Evolutionary conservation across 2,329 filamentous ascomycete species (phyloP), one percentile per base, ranked within the genome.

Genomic region (Diplodia seriata): DNA sequence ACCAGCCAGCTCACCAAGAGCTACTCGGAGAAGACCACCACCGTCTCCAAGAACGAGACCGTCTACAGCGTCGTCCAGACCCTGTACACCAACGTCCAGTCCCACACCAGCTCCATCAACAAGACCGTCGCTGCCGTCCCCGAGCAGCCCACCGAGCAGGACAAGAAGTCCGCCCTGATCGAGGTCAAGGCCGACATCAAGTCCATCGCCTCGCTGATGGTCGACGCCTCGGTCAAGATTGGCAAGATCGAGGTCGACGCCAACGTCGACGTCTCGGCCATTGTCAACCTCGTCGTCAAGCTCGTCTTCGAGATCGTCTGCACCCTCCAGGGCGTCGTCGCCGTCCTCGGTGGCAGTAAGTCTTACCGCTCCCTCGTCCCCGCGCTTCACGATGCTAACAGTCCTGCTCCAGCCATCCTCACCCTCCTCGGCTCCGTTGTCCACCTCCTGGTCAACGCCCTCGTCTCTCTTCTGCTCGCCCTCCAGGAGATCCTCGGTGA

Each of bases 241-340:
- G 61, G 56, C 67, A 57, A 57, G 53, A 51, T 57, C 12, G 47
- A 57, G 59, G 51, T 68, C 43, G n/a, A 53, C 66, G 67, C 56
- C 67, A 36, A 65, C 61, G 59, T 65, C 26, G 61, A 68, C 14
- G 51, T 68, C 51, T 53, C 50, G 51, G 67, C 43, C 51, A 54
- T 69, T 20, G 51, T 69, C 54, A 12, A 40, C 65, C 51, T 68
- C 53, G 54, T 84, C 79, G 26, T 85, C 85, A 20, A 82, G 82
- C 2, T 83, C 82, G 5, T 78, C 77, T 0, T 78, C 71, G 29
- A 75, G 79, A 0, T 79, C 76, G 18, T 81, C 77, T 23, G 82
- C 80, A 72, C 80, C 81, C 49, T 81, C 81, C 49, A 82, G 77
- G 4, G 76, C 72, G 47, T 71, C 77, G 18, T 89, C 83, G 18